Percentiles rank a stretch among this genome's conserved stretches.
Evolutionary conservation across 306 rosid genomes (phyloP).

Genomic region (Bauhinia variegata): DNA sequence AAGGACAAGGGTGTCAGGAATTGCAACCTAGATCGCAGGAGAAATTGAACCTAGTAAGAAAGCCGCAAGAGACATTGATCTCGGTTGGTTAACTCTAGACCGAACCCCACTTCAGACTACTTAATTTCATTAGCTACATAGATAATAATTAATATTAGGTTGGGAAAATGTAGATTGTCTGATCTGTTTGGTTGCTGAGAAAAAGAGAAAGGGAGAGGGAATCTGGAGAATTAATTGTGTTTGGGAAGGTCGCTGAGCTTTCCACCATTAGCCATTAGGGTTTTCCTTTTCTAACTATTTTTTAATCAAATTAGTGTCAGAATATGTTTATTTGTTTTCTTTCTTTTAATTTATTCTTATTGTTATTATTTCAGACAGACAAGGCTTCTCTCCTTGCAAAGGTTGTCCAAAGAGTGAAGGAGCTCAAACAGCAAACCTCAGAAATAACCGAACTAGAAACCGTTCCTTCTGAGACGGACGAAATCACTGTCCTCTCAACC

Average conservation of each 20-base stretch:
- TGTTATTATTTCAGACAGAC: conserved; percentile 68
- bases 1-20: too few relatives aligned
- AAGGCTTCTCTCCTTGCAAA: conserved; percentile 94
- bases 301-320: too few relatives aligned
- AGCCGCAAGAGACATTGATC: too few relatives aligned
- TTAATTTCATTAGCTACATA: too few relatives aligned
- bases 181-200: conserved; percentile 32
- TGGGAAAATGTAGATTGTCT: too few relatives aligned
- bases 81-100: too few relatives aligned
- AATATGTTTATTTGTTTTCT: too few relatives aligned
- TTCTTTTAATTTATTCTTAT: background rate
- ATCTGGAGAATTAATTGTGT: too few relatives aligned
- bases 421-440: conserved; percentile 75
- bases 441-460: conserved; percentile 69
- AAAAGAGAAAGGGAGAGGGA: background rate
- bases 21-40: too few relatives aligned
- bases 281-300: conserved; percentile 7
- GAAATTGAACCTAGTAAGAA: too few relatives aligned
- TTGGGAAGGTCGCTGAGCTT: conserved; percentile 55
- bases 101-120: too few relatives aligned
- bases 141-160: too few relatives aligned
- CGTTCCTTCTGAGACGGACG: conserved; percentile 85
- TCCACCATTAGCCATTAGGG: conserved; percentile 26
- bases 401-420: conserved; percentile 88
- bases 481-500: conserved; percentile 68